Base-by-base conservation (phyloP, 1,284 basidiomycete species). In the Apiotrichum sp. region DNA sequence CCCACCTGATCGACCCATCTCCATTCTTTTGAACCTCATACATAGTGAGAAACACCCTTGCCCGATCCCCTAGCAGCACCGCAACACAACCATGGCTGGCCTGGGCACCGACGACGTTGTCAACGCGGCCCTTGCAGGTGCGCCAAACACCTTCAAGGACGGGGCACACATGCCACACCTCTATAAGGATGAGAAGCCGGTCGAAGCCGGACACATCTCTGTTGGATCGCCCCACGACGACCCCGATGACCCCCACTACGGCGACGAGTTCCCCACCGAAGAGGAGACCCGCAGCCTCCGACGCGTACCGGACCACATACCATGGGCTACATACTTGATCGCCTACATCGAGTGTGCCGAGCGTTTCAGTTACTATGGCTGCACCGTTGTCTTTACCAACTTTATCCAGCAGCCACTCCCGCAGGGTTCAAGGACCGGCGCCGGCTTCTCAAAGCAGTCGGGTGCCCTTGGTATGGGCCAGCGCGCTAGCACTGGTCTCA, bases 321-420 rank as follows among this genome's bases (percentile, higher is more conserved):
- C 65, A 4, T 50, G 49, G 47, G 52, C 57, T 6, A 52, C 62
- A 10, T 63, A 65, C 56, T 42, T 56, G 6, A 61, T 66, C 6
- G 65, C 65, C 8, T 34, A 63, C 3, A 61, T 66, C 22, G 65
- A 60, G 49, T 49, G 63, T 22, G 69, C 67, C n/a, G 67, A 71
- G 45, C 52, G 67, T 38, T 66, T 66, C 5, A 65, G 63, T 4
- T 68, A 66, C 48, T 68, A 66, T 51, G 63, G 61, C 34, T 62
- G 61, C 13, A 60, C 61, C n/a, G 57, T 57, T 29, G 47, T 64
- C 2, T 58, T 63, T 38, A 47, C 61, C 6, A 68, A 68, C 50
- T 68, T 65, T 47, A 56, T 68, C n/a, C 63, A 63, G 43, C 56
- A 59, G 5, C 65, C 65, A 0, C 45, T 67, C 1, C 65, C 65